A percentile compares a stretch with the other conserved stretches of the same genome.
Evolutionary conservation across 345 rosid species (phyloP).

Genomic region (Melaleuca quinquenervia): DNA sequence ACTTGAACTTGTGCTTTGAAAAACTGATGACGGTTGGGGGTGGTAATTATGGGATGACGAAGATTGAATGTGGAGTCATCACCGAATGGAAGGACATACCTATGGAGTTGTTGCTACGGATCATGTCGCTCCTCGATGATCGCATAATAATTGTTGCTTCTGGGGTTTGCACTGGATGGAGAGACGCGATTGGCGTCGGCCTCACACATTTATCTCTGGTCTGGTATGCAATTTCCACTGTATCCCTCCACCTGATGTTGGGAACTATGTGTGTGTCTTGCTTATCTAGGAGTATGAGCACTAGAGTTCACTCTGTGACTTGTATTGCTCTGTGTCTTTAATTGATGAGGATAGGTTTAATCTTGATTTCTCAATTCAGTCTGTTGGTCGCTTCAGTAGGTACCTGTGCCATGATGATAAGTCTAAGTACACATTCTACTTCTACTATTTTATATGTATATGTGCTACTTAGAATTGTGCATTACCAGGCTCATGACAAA

Average conservation of each 20-base stretch:
- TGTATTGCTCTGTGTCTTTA: not conserved
- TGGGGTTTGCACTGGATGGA: constrained; percentile 89
- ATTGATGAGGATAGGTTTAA: not conserved
- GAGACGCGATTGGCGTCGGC: constrained; percentile 76
- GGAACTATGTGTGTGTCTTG: not conserved
- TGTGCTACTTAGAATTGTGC: not conserved
- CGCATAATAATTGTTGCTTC: constrained; percentile 68
- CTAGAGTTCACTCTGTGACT: not conserved
- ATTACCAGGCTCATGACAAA: not conserved
- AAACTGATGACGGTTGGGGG: constrained; percentile 38
- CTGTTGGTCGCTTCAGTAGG: not conserved
- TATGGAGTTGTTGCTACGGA: constrained; percentile 62
- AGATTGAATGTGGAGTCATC: constrained; percentile 42
- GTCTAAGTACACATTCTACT: not conserved
- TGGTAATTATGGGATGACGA: constrained; percentile 3
- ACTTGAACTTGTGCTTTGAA: constrained; percentile 50
- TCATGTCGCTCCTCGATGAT: constrained; percentile 69
- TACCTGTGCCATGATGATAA: not conserved
- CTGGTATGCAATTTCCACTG: constrained; percentile 30
- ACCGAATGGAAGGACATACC: constrained; percentile 89
- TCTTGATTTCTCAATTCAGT: not conserved
- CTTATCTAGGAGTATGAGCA: not conserved
- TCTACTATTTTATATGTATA: not conserved
- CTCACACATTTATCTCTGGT: constrained; percentile 71
- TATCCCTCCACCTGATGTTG: not conserved